These are phyloP conservation scores for Solanum tarijense DNA, from an alignment of 257 asterid genomes.

Conservation along the genomic window DNA sequence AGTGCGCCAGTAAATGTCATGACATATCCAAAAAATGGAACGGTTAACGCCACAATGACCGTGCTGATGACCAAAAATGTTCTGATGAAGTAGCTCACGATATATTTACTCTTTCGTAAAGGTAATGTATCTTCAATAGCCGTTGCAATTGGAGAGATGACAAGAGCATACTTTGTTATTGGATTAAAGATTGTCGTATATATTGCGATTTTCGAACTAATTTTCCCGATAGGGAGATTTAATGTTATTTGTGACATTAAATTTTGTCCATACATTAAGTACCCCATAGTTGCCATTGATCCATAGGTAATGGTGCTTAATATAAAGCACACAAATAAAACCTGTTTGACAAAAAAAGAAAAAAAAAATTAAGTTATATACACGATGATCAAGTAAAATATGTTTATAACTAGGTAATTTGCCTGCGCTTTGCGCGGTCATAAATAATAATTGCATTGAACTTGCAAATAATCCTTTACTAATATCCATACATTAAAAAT, in stretches of 20 bases:
- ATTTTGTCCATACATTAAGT: constrained; percentile 38
- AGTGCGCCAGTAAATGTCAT: constrained; percentile 48
- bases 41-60: neutral
- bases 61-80: constrained; percentile 9
- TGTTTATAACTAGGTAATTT: neutral
- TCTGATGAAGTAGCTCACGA: constrained; percentile 1
- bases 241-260: constrained; percentile 19
- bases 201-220: constrained; percentile 37
- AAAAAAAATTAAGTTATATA: neutral
- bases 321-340: constrained; percentile 28
- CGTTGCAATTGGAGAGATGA: constrained; percentile 1
- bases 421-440: too few species aligned
- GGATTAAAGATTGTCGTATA: constrained; percentile 35
- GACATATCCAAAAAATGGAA: constrained; percentile 28
- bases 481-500: too few species aligned
- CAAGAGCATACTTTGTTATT: neutral
- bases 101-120: neutral
- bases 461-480: too few species aligned
- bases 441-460: too few species aligned
- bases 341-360: constrained; percentile 10
- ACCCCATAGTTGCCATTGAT: constrained; percentile 40
- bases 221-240: constrained; percentile 25
- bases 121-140: constrained; percentile 7
- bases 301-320: constrained; percentile 31
- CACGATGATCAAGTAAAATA: neutral